Evolutionary conservation across 208 protist species (phyloP), one percentile per base, ranked within the genome.

Genomic region (Angomonas deanei): DNA sequence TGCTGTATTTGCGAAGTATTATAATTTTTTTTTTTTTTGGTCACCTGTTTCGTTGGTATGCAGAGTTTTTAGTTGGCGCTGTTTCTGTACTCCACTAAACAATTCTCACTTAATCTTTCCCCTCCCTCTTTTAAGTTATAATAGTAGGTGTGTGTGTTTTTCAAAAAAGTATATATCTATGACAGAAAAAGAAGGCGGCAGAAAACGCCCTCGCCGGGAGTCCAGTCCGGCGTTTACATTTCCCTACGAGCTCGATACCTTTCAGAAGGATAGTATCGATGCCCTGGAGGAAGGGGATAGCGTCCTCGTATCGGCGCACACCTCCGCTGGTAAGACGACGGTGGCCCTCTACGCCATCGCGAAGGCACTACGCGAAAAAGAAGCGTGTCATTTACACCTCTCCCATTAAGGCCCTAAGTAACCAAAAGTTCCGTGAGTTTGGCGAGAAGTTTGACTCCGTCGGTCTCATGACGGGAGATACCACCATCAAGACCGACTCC

Each of bases 351-450:
- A 99, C 76, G 98, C 98, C 38, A 99, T 99, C 73, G 98, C 98
- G 0, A 98, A 99, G 81, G 86, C 96, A 24, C 78, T 99, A 32
- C 82, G 93, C 4, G 94, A 98, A 61, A 97, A 98, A 62, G n/a
- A 98, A 98, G 80, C 97, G 98, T 11, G 98, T 99, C 17, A 98
- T 99, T 48, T 99, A 99, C 83, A 99, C 99, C 33, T 99, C 98
- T 3, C 99, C 99, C 28, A 99, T 99, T 76, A 99, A 99, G 66
- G 99, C 99, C 0, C 86, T 99, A 0, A 98, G 89, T 28, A 99
- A 99, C 79, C 99, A 99, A 73, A 99, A 99, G 76, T 99, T 98
- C 73, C 79, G 98, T 55, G 98, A 99, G 66, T 97, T 99, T 21
- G 80, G 81, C 2, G 96, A 99, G 38, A 94, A 98, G 59, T 99